Evolutionary conservation across 2,329 filamentous ascomycete species (phyloP).

Genomic region (Lasiodiplodia theobromae): DNA sequence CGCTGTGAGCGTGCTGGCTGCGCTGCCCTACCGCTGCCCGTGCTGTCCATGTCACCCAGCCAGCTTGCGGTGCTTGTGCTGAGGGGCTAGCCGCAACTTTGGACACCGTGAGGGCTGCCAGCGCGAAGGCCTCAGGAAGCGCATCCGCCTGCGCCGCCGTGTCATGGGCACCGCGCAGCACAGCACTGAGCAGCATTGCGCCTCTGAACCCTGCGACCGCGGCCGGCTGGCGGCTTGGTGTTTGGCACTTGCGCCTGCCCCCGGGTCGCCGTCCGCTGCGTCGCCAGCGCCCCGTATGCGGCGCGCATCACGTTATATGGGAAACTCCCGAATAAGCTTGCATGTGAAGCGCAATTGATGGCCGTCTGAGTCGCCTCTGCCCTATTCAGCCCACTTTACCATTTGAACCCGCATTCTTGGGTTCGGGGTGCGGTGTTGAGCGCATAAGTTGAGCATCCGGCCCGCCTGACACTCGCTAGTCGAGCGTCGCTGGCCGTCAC

Average conservation of each 20-base stretch:
- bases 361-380: conserved; percentile 3
- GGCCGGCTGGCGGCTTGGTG: conserved; percentile 21
- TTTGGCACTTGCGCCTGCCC: conserved; percentile 26
- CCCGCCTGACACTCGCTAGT: conserved; percentile 31
- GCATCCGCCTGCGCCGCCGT: conserved; percentile 16
- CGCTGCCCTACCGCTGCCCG: conserved; percentile 24
- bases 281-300: conserved; percentile 22
- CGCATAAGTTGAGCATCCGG: conserved; percentile 31
- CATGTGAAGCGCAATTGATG: conserved; percentile 28
- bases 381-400: conserved; percentile 26
- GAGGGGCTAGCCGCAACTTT: conserved; percentile 26
- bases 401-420: conserved; percentile 22
- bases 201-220: conserved; percentile 20
- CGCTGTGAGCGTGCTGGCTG: conserved; percentile 24
- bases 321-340: conserved; percentile 19
- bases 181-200: conserved; percentile 26
- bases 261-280: conserved; percentile 22
- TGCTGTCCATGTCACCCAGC: conserved; percentile 22
- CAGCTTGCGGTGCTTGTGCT: conserved; percentile 21
- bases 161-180: conserved; percentile 20
- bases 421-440: conserved; percentile 30
- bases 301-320: conserved; percentile 27
- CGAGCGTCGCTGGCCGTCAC: conserved; percentile 28
- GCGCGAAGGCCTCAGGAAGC: conserved; percentile 20
- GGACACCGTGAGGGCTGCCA: conserved; percentile 27